Percentiles rank a stretch among this genome's conserved stretches.
phyloP scores from a whole-genome alignment of 495 filamentous ascomycete species.

The Neurospora sp. region DNA sequence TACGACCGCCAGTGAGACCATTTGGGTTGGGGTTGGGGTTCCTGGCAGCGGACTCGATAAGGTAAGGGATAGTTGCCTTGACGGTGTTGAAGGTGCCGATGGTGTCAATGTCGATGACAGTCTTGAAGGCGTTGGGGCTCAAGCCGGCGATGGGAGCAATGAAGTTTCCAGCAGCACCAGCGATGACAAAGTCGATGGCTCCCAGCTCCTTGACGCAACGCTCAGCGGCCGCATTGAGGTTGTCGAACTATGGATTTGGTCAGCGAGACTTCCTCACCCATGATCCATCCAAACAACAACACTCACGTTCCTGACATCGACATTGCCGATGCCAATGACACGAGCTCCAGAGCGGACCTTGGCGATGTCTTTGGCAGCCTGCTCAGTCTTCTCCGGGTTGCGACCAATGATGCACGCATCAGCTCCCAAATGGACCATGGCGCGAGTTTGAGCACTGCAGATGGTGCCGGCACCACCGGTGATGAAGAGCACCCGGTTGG shows the following conservation, averaged over 20 bases:
- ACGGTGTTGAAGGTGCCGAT: slow-evolving; percentile 89
- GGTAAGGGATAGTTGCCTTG: slow-evolving; percentile 77
- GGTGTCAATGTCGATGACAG: slow-evolving; percentile 94
- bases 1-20: slow-evolving; percentile 62
- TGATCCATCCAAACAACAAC: neutral
- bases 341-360: slow-evolving; percentile 65
- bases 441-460: slow-evolving; percentile 85
- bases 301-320: slow-evolving; percentile 64
- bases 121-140: slow-evolving; percentile 81
- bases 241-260: slow-evolving; percentile 39
- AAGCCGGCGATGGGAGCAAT: slow-evolving; percentile 76
- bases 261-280: slow-evolving; percentile 8
- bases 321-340: slow-evolving; percentile 73
- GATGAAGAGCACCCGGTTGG: slow-evolving; percentile 86
- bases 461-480: slow-evolving; percentile 92
- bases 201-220: slow-evolving; percentile 74
- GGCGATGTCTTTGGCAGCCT: slow-evolving; percentile 68
- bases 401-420: slow-evolving; percentile 91
- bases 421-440: slow-evolving; percentile 81
- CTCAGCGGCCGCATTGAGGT: slow-evolving; percentile 62
- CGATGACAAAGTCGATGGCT: slow-evolving; percentile 86
- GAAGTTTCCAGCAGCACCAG: slow-evolving; percentile 95
- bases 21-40: slow-evolving; percentile 38
- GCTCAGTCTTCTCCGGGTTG: slow-evolving; percentile 80
- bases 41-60: slow-evolving; percentile 60